Evolutionary conservation across 1,284 basidiomycete genomes (phyloP), one percentile per base, ranked within the genome.

Genomic region (Sutorius eximius): DNA sequence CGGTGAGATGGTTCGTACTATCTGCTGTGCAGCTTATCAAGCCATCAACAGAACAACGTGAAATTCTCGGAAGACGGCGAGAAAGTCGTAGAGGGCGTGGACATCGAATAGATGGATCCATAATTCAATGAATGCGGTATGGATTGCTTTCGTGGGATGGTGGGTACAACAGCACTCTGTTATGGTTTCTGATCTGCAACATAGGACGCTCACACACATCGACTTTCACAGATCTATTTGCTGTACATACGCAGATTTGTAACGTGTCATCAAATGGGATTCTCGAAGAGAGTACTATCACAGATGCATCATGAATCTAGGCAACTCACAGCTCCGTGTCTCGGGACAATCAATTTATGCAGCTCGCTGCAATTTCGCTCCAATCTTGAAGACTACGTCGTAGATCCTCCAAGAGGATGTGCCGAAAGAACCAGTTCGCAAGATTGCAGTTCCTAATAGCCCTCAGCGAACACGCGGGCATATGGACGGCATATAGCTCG

Each of bases 31-130:
- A 3, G 2, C 33, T 58, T 16, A 16, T 30, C 24, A 20, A 64
- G 47, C 30, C 34, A 49, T 30, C 5, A 34, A 32, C 60, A 89
- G 79, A 80, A 89, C 57, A 93, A 93, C 62, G 84, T 95, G 46
- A 87, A 83, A 64, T 89, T 95, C 59, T 89, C 90, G 3, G 81
- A 83, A 50, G 85, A 89, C 57, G 93, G 93, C 20, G 86, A 90
- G 68, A 75, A 65, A 2, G 77, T 94, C 2, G 59, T 89, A 34
- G 83, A 91, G 60, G 89, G 90, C n/a, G 68, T 75, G 54, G 82
- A 84, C 60, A 56, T 79, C 18, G 53, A 59, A 45, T 69, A 67
- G 43, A 48, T 16, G 42, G 12, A 7, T 5, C 12, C 22, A 22
- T 49, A 7, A 12, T 24, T 30, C 22, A 2, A 47, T 38, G 5